phyloP scores from a whole-genome alignment of 1,284 basidiomycete species.

The Heterobasidion irregulare region DNA sequence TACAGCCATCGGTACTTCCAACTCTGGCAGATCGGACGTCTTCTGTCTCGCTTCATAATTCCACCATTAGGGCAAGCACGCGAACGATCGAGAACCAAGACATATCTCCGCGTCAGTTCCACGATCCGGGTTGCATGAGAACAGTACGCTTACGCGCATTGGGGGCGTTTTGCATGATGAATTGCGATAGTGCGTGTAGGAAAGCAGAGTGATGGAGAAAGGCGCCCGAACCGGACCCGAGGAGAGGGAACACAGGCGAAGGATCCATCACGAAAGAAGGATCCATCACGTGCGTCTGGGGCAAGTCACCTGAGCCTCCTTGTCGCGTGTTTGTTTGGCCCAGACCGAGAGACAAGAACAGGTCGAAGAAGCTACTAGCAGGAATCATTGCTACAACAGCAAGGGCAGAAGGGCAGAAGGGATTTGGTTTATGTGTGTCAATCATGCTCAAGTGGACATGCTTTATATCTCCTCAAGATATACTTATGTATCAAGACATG shows the following conservation, averaged over 20 bases:
- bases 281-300: background rate
- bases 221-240: background rate
- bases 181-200: background rate
- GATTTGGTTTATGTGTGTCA: background rate
- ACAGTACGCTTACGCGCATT: background rate
- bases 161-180: background rate
- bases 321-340: background rate
- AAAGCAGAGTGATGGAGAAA: background rate
- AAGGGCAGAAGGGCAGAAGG: background rate
- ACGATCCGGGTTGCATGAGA: background rate
- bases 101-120: background rate
- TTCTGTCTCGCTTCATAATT: slow-evolving; percentile 4
- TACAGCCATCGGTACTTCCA: background rate
- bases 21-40: slow-evolving; percentile 8
- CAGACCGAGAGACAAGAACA: background rate
- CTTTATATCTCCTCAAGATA: background rate
- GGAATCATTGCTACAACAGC: background rate
- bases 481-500: background rate
- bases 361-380: too few species aligned
- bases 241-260: background rate
- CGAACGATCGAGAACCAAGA: background rate
- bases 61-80: background rate
- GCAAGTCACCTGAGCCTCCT: background rate
- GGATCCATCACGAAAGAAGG: background rate
- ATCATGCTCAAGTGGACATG: background rate